Evolutionary conservation across 345 rosid species (phyloP).

Genomic region (Gossypium herbaceum): DNA sequence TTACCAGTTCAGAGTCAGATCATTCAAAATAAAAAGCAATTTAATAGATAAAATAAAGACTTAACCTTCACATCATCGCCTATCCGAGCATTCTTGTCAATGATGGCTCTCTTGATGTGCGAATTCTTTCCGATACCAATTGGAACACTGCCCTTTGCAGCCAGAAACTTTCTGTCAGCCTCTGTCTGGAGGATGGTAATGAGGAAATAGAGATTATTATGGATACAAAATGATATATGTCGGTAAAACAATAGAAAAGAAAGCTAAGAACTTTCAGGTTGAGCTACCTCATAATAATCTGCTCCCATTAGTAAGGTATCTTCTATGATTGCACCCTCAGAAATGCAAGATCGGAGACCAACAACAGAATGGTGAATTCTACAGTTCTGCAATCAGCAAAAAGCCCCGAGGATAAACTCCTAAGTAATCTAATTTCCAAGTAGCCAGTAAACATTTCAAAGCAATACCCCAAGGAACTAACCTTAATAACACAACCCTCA

Average conservation of each 20-base stretch:
- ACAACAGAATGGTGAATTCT: constrained; percentile 93
- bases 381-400: constrained; percentile 37
- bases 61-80: constrained; percentile 82
- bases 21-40: background rate
- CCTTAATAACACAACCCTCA: constrained; percentile 92
- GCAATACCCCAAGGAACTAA: background rate
- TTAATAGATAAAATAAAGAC: background rate
- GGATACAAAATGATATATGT: background rate
- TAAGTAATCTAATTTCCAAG: background rate
- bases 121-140: constrained; percentile 86
- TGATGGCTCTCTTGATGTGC: constrained; percentile 87
- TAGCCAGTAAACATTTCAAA: background rate
- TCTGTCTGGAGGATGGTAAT: background rate
- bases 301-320: constrained; percentile 92
- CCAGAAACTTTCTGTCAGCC: constrained; percentile 7
- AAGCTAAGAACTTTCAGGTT: background rate
- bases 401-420: no score
- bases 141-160: constrained; percentile 77
- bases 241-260: background rate
- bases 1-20: background rate
- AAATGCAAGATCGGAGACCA: constrained; percentile 90
- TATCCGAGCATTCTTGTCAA: constrained; percentile 92
- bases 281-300: constrained; percentile 42
- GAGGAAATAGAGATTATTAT: background rate
- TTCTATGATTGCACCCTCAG: constrained; percentile 91